These are phyloP conservation scores for Phytophthora pisi DNA, from an alignment of 352 stramenopile species.

Conservation along the genomic window DNA sequence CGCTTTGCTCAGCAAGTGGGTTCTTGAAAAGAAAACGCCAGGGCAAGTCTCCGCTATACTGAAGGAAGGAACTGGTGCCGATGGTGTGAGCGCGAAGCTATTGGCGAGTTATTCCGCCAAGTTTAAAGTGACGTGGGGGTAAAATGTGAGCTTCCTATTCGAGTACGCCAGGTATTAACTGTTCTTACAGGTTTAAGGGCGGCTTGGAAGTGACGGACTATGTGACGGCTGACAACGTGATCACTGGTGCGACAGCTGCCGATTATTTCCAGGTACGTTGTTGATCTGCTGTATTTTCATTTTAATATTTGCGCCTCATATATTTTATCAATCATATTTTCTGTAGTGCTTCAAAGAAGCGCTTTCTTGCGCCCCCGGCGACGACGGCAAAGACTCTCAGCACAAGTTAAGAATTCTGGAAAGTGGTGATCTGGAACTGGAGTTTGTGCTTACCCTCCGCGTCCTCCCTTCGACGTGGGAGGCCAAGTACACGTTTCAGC, in stretches of 20 bases:
- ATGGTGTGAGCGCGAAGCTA: background rate
- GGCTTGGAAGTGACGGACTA: constrained; percentile 12
- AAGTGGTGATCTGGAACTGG: too few species aligned
- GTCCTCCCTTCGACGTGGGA: too few species aligned
- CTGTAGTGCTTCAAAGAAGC: background rate
- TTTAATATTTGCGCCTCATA: background rate
- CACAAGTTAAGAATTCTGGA: too few species aligned
- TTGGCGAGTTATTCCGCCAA: background rate
- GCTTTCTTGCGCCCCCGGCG: background rate
- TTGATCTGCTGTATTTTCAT: background rate
- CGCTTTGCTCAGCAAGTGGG: background rate
- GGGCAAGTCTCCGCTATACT: background rate
- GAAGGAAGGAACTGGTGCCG: background rate
- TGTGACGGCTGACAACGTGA: constrained; percentile 19
- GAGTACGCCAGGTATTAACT: background rate
- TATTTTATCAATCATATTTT: too few species aligned
- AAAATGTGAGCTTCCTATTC: too few species aligned
- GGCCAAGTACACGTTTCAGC: too few species aligned
- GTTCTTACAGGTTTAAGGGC: constrained; percentile 20
- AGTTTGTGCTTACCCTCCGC: too few species aligned
- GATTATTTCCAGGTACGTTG: constrained; percentile 23
- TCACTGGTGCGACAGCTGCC: background rate
- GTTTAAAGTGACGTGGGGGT: too few species aligned
- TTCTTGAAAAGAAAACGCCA: background rate
- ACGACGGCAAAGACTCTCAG: background rate